A percentile compares a stretch with the other conserved stretches of the same genome.
Conservation (phyloP, 208 protist species). For the Leishmania amazonensis region DNA sequence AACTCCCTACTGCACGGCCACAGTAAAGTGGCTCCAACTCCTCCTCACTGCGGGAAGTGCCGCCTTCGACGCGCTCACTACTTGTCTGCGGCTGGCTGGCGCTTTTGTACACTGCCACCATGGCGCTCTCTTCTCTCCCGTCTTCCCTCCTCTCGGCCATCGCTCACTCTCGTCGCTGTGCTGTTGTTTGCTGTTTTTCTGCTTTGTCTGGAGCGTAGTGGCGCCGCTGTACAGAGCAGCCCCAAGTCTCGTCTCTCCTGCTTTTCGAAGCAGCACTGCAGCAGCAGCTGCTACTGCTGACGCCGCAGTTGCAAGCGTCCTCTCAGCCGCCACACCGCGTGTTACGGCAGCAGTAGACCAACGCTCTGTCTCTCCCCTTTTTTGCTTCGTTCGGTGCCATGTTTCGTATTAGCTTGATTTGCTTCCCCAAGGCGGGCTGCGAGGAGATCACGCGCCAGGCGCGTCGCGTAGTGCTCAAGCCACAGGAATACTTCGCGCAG, state of each 20-base stretch:
- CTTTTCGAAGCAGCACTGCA: not conserved
- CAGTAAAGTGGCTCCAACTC: not conserved
- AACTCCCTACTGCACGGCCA: not conserved
- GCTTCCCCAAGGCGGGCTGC: slow-evolving; percentile 78
- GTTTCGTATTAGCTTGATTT: slow-evolving; percentile 50
- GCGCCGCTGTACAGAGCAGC: not conserved
- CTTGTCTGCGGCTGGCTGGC: not conserved
- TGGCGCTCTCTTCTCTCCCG: not conserved
- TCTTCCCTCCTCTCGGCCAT: not conserved
- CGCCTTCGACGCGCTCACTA: not conserved
- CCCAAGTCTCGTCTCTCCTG: not conserved
- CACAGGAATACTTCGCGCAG: slow-evolving; percentile 68
- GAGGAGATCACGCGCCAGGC: slow-evolving; percentile 83
- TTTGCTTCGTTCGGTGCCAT: slow-evolving; percentile 26
- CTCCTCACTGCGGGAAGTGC: not conserved
- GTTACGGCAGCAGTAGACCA: not conserved
- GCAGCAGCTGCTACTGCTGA: not conserved
- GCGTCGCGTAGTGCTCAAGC: slow-evolving; percentile 71
- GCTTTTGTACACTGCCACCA: not conserved
- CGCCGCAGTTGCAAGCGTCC: not conserved
- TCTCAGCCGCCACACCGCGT: not conserved
- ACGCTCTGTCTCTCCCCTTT: slow-evolving; percentile 2
- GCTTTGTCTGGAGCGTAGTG: not conserved
- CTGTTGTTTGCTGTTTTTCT: not conserved
- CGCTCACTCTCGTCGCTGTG: not conserved